phyloP scores from a whole-genome alignment of 148 eudicot species.

The Diospyros lotus region DNA sequence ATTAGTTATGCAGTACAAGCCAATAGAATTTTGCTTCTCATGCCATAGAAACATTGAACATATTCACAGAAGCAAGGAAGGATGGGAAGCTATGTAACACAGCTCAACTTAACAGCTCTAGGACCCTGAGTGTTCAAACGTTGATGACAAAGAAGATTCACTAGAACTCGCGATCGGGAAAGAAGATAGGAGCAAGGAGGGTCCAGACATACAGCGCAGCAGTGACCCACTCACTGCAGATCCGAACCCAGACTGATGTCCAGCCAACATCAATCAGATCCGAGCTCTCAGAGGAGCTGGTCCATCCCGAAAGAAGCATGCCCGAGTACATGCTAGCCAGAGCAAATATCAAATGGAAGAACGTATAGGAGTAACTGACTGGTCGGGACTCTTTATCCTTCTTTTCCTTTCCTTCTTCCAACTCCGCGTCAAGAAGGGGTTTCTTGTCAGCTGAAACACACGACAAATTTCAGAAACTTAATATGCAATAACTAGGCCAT shows the following conservation, averaged over 20 bases:
- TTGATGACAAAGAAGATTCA: constrained; percentile 9
- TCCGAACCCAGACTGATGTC: constrained; percentile 97
- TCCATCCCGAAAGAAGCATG: constrained; percentile 98
- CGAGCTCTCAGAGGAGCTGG: constrained; percentile 65
- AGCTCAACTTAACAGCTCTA: too few species aligned
- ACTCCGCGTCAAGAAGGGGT: constrained; percentile 68
- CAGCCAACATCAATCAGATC: constrained; percentile 93
- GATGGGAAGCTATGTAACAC: too few species aligned
- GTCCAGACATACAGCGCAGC: constrained; percentile 90
- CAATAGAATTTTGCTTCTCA: too few species aligned
- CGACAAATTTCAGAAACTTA: not conserved
- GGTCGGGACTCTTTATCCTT: constrained; percentile 57
- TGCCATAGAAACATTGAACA: too few species aligned
- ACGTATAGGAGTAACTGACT: constrained; percentile 83
- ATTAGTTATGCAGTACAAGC: too few species aligned
- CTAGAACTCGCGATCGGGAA: constrained; percentile 83
- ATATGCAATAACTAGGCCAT: not conserved
- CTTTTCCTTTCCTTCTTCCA: constrained; percentile 56
- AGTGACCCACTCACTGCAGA: constrained; percentile 87
- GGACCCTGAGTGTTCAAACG: too few species aligned
- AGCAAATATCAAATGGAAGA: constrained; percentile 91
- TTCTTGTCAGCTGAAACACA: constrained; percentile 52
- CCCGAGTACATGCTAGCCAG: constrained; percentile 98
- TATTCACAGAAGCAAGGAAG: too few species aligned
- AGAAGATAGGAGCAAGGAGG: constrained; percentile 73